Base-by-base conservation (phyloP, 352 stramenopile species). In the Blastocystis sp. region DNA sequence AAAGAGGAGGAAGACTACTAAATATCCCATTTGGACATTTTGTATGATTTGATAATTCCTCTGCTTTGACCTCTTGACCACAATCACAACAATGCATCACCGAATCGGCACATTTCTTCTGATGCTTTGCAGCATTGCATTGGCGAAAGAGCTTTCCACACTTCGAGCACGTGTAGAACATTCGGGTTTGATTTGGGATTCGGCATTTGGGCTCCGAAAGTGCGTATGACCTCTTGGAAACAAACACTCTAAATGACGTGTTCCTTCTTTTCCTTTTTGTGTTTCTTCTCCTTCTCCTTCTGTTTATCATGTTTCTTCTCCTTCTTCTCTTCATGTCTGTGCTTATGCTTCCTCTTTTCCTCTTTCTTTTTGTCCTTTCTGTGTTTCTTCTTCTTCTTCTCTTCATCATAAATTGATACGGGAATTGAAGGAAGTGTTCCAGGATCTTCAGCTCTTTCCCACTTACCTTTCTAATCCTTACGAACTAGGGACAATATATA, bases 391-490 rank as follows among this genome's bases (percentile, higher is more conserved):
- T 66, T 61, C 35, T 83, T 66, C 46, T 83, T 80, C 51, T 80
- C 46, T 29, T 80, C 71, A 66, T 83, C 71, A 83, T 83, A 83
- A 43, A 83, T 65, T 6, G 49, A 52, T 21, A 65, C 39, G 29
- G 24, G 43, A 49, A 83, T 83, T 3, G 16, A 24, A 27, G 71
- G 71, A 11, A 83, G 29, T 11, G 71, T 67, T 21, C 39, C 49
- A 21, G 71, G 42, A 83, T 83, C 71, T 39, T 83, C 71, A 11
- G 46, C 29, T 49, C 71, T 27, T 32, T 83, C 71, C 71, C 71
- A 83, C 51, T 83, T 83, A 0, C 71, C 46, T 27, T 83, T 83
- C 71, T 83, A 83, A 65, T 46, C 24, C n/a, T 66, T 14, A 27
- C n/a, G 49, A 14, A 21, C 2, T 66, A n/a, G n/a, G n/a, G 29